Conservation (phyloP, 1,139 yeast species). For the Zygosaccharomyces pseudobailii region DNA sequence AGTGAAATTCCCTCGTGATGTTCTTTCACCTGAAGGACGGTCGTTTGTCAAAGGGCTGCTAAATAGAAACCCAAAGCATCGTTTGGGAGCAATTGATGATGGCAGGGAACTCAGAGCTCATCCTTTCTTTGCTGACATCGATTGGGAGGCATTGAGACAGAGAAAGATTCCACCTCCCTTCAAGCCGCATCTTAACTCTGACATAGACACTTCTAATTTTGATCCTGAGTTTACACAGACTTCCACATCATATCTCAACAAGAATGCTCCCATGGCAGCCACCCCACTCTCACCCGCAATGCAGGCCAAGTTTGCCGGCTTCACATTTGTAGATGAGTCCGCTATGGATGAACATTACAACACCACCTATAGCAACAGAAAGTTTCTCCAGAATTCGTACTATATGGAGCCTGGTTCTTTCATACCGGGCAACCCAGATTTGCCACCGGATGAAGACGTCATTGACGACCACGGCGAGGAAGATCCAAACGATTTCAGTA, state of each 20-base stretch:
- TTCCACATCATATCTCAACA: constrained; percentile 73
- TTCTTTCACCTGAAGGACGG: constrained; percentile 84
- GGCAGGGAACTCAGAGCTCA: constrained; percentile 90
- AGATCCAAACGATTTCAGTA: constrained; percentile 36
- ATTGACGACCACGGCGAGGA: constrained; percentile 70
- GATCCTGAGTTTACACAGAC: constrained; percentile 96
- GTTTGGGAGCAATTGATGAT: constrained; percentile 86
- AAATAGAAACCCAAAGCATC: constrained; percentile 91
- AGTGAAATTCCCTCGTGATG: constrained; percentile 94
- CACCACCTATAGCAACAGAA: constrained; percentile 31
- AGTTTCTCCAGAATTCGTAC: constrained; percentile 33
- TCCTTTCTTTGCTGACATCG: constrained; percentile 83
- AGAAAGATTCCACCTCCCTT: constrained; percentile 96
- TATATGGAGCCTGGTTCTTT: constrained; percentile 60
- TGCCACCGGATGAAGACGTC: constrained; percentile 80
- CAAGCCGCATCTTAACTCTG: constrained; percentile 86
- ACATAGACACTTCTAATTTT: constrained; percentile 90
- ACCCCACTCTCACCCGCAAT: constrained; percentile 84
- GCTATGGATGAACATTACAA: constrained; percentile 79
- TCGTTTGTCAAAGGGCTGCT: constrained; percentile 90
- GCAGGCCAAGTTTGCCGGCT: constrained; percentile 94
- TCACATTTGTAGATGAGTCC: constrained; percentile 93
- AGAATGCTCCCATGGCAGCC: constrained; percentile 40
- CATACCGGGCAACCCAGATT: constrained; percentile 71
- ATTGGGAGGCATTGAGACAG: constrained; percentile 73